Percentiles rank a stretch among this genome's conserved stretches.
phyloP scores from a whole-genome alignment of 371 early-diverging fungal species.

The Capniomyces stellatus region DNA sequence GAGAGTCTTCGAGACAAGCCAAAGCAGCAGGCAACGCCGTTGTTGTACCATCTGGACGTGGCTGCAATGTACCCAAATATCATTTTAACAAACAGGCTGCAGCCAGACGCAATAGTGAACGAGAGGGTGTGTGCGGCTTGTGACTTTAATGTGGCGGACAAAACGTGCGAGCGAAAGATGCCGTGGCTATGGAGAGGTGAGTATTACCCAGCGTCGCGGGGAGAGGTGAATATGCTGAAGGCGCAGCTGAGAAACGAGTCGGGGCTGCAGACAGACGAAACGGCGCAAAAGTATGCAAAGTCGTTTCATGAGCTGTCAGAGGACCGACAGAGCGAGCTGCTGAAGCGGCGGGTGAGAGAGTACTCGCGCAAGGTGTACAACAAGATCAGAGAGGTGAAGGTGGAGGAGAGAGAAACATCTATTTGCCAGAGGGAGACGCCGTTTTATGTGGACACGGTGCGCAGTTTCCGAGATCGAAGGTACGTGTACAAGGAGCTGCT shows the following conservation, averaged over 20 bases:
- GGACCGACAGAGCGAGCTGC: slow-evolving; percentile 43
- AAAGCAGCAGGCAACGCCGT: slow-evolving; percentile 55
- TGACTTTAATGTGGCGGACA: slow-evolving; percentile 78
- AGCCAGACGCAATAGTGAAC: slow-evolving; percentile 93
- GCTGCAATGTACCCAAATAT: slow-evolving; percentile 99
- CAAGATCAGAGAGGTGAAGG: slow-evolving; percentile 57
- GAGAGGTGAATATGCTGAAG: slow-evolving; percentile 84
- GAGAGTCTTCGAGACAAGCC: slow-evolving; percentile 53
- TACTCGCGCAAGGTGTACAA: slow-evolving; percentile 86
- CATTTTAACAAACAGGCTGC: slow-evolving; percentile 96
- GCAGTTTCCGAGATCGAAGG: slow-evolving; percentile 94
- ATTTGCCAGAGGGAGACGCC: slow-evolving; percentile 99
- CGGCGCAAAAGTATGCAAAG: background rate
- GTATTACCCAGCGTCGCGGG: slow-evolving; percentile 74
- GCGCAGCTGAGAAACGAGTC: slow-evolving; percentile 69
- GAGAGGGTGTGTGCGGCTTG: slow-evolving; percentile 89
- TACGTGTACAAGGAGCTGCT: slow-evolving; percentile 94
- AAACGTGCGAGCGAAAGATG: slow-evolving; percentile 88
- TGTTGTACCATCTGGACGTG: slow-evolving; percentile 99
- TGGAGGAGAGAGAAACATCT: slow-evolving; percentile 63
- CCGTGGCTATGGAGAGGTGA: slow-evolving; percentile 98
- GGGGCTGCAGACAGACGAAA: slow-evolving; percentile 40
- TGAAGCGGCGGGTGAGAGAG: slow-evolving; percentile 69
- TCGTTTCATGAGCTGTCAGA: slow-evolving; percentile 29
- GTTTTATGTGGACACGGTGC: slow-evolving; percentile 97